A percentile compares a stretch with the other conserved stretches of the same genome.
phyloP scores from a whole-genome alignment of 495 filamentous ascomycete genomes.

The Penicillium dipodomyicola region DNA sequence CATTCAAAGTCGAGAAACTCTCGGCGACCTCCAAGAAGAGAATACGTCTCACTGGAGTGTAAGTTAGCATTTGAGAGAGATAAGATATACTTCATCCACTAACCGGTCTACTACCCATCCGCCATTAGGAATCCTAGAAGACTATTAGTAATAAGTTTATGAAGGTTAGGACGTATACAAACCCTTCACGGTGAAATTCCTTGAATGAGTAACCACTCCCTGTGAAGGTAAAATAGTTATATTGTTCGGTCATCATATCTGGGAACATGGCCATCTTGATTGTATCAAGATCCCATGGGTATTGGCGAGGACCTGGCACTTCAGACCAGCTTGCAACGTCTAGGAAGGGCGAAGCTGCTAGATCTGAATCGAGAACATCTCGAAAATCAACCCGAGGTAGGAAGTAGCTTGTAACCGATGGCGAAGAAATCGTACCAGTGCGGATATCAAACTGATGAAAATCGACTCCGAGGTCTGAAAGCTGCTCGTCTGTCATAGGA shows the following conservation, averaged over 20 bases:
- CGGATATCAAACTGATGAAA: slow-evolving; percentile 8
- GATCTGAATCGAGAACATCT: slow-evolving; percentile 1
- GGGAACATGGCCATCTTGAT: not conserved
- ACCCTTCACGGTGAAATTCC: not conserved
- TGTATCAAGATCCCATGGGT: not conserved
- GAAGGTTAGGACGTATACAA: not conserved
- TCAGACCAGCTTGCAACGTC: not conserved
- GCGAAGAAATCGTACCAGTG: slow-evolving; percentile 1
- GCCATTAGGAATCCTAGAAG: not conserved
- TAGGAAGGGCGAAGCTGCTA: not conserved
- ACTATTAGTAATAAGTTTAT: slow-evolving; percentile 2
- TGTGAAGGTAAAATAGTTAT: not conserved
- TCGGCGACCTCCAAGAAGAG: not conserved
- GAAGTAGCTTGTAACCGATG: slow-evolving; percentile 4
- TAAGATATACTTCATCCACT: slow-evolving; percentile 1
- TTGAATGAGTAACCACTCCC: not conserved
- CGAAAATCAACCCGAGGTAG: slow-evolving; percentile 1
- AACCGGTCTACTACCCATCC: not conserved
- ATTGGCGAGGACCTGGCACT: not conserved
- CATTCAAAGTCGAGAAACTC: not conserved
- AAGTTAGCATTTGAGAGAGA: slow-evolving; percentile 3
- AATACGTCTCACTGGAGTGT: not conserved
- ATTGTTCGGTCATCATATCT: not conserved
- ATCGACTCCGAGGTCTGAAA: slow-evolving; percentile 8
- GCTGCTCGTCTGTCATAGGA: slow-evolving; percentile 7